These are phyloP conservation scores for Mycena capillaripes DNA, from an alignment of 768 basidiomycete species.

Conservation along the genomic window DNA sequence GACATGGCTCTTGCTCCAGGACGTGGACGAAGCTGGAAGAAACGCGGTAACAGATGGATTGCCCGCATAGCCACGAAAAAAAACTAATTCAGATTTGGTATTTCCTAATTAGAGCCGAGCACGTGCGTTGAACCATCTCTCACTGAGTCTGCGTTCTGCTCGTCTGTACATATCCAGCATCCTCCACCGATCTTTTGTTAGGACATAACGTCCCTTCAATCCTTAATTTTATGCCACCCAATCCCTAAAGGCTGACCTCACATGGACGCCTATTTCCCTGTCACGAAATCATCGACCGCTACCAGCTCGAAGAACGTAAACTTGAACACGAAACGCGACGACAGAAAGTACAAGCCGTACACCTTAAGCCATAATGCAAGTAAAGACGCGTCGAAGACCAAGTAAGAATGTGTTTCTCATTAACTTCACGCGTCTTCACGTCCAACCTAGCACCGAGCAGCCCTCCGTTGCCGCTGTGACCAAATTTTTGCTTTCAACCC, in stretches of 20 bases:
- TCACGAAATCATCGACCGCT: slow-evolving; percentile 35
- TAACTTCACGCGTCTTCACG: slow-evolving; percentile 26
- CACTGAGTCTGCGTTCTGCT: background rate
- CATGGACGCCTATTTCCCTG: slow-evolving; percentile 43
- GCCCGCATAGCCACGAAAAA: slow-evolving; percentile 33
- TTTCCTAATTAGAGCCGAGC: too few species aligned
- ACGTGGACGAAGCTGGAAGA: slow-evolving; percentile 31
- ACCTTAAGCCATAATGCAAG: slow-evolving; percentile 16
- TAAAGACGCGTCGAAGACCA: slow-evolving; percentile 32
- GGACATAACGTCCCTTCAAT: slow-evolving; percentile 24
- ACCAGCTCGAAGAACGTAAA: slow-evolving; percentile 17
- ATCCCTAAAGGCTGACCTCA: slow-evolving; percentile 2
- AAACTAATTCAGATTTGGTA: too few species aligned
- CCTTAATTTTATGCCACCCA: slow-evolving; percentile 24
- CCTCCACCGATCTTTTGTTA: background rate
- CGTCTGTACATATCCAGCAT: slow-evolving; percentile 25
- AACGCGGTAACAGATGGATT: slow-evolving; percentile 43
- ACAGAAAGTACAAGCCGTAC: slow-evolving; percentile 36
- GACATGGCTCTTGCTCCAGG: slow-evolving; percentile 61
- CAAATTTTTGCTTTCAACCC: slow-evolving; percentile 70
- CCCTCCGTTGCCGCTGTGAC: slow-evolving; percentile 64
- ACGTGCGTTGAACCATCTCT: too few species aligned
- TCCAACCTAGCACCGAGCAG: slow-evolving; percentile 34
- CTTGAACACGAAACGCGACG: slow-evolving; percentile 30
- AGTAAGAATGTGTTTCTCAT: slow-evolving; percentile 1